Evolutionary conservation across 1,284 basidiomycete species (phyloP).

Genomic region (Apiotrichum siamense): DNA sequence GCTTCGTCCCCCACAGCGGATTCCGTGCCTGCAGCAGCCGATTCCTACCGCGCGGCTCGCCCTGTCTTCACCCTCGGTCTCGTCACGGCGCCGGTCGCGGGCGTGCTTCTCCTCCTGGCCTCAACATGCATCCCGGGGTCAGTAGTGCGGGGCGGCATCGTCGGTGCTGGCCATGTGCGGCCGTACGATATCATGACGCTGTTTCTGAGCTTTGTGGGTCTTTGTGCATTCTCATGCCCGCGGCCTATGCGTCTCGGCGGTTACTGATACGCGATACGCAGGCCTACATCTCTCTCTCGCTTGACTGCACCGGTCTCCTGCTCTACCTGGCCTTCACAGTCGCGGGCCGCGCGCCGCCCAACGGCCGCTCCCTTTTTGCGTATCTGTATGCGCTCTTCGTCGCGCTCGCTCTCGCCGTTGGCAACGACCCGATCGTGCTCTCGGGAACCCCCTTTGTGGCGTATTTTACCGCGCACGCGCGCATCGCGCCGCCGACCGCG

Average conservation of each 20-base stretch:
- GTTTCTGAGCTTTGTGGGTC: constrained; percentile 71
- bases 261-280: too few relatives aligned
- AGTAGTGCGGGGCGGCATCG: constrained; percentile 62
- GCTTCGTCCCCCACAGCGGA: too few relatives aligned
- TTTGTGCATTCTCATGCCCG: too few relatives aligned
- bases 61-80: constrained; percentile 56
- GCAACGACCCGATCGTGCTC: constrained; percentile 84
- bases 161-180: constrained; percentile 59
- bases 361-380: constrained; percentile 63
- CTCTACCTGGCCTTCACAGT: constrained; percentile 83
- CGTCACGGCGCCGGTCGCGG: constrained; percentile 68
- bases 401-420: constrained; percentile 68
- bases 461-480: constrained; percentile 71
- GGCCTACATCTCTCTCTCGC: constrained; percentile 89
- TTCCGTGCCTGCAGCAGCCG: too few relatives aligned
- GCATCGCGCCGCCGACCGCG: constrained; percentile 56
- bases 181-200: constrained; percentile 91
- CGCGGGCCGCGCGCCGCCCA: constrained; percentile 62
- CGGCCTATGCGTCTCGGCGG: too few relatives aligned
- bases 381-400: constrained; percentile 78
- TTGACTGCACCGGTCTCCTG: constrained; percentile 79
- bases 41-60: not conserved
- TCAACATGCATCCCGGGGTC: constrained; percentile 62
- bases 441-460: constrained; percentile 74
- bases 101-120: constrained; percentile 71